Conservation (phyloP, 176 grass and related monocot genomes). For the Triticum dicoccoides region DNA sequence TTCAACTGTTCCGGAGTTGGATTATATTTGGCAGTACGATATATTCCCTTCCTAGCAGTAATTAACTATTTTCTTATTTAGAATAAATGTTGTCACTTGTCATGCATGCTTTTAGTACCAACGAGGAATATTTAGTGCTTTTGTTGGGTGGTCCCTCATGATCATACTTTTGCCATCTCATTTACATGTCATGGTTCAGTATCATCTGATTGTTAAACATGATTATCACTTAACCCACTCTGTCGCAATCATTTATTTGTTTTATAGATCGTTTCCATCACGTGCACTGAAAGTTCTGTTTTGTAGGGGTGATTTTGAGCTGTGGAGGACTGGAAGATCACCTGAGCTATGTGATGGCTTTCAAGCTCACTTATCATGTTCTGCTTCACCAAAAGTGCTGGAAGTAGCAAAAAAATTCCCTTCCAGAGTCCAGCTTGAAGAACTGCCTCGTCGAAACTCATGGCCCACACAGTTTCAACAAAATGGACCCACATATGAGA, state of each 20-base stretch:
- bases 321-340: conserved; percentile 54
- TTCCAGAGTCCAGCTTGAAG: conserved; percentile 72
- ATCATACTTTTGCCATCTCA: conserved; percentile 5
- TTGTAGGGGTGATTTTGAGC: conserved; percentile 85
- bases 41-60: conserved; percentile 3
- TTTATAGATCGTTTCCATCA: background rate
- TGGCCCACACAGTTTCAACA: conserved; percentile 77
- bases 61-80: conserved; percentile 32
- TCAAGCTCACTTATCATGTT: conserved; percentile 88
- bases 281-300: conserved; percentile 14
- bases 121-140: background rate
- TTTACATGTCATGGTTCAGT: conserved; percentile 3
- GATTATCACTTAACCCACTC: background rate
- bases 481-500: conserved; percentile 65
- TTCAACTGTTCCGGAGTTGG: conserved; percentile 65
- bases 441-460: conserved; percentile 70
- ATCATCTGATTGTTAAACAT: conserved; percentile 19
- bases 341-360: conserved; percentile 82
- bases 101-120: background rate
- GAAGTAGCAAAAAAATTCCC: conserved; percentile 71
- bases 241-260: conserved; percentile 9
- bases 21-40: conserved; percentile 89
- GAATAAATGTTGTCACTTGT: background rate
- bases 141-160: conserved; percentile 13
- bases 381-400: conserved; percentile 60